Percentiles rank a stretch among this genome's conserved stretches.
Evolutionary conservation across 768 basidiomycete genomes (phyloP).

Genomic region (Daedaleopsis nitida): DNA sequence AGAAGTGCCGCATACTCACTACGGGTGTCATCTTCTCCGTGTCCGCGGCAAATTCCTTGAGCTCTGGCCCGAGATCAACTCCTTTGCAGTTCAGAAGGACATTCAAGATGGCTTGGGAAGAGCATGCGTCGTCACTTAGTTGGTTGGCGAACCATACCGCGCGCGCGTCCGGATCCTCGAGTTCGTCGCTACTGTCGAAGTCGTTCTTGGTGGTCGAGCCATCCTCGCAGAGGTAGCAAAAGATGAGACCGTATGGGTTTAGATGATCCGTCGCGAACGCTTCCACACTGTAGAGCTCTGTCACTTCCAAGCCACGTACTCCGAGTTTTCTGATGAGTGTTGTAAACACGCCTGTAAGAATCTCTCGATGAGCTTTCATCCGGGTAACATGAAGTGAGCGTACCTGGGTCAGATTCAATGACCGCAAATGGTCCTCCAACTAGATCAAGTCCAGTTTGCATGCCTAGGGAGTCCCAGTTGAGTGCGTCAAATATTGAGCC

Average conservation of each 20-base stretch:
- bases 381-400: slow-evolving; percentile 1
- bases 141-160: slow-evolving; percentile 71
- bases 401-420: slow-evolving; percentile 50
- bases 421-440: slow-evolving; percentile 67
- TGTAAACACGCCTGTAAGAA: slow-evolving; percentile 54
- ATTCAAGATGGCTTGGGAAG: slow-evolving; percentile 62
- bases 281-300: slow-evolving; percentile 65
- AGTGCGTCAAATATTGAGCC: no score
- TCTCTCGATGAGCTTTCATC: no score
- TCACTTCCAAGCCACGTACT: slow-evolving; percentile 51
- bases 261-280: slow-evolving; percentile 65
- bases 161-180: slow-evolving; percentile 53
- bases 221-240: slow-evolving; percentile 63
- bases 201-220: slow-evolving; percentile 32
- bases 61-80: slow-evolving; percentile 48
- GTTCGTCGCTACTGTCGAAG: slow-evolving; percentile 1
- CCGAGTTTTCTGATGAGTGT: slow-evolving; percentile 57
- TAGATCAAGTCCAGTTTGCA: slow-evolving; percentile 39
- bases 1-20: slow-evolving; percentile 37
- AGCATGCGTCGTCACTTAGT: slow-evolving; percentile 66
- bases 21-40: slow-evolving; percentile 59
- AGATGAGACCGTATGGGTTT: slow-evolving; percentile 58
- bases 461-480: background rate
- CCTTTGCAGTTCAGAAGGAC: slow-evolving; percentile 57
- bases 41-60: slow-evolving; percentile 48